Conservation (phyloP, 2,329 filamentous ascomycete genomes). For the Aspergillus sp. region DNA sequence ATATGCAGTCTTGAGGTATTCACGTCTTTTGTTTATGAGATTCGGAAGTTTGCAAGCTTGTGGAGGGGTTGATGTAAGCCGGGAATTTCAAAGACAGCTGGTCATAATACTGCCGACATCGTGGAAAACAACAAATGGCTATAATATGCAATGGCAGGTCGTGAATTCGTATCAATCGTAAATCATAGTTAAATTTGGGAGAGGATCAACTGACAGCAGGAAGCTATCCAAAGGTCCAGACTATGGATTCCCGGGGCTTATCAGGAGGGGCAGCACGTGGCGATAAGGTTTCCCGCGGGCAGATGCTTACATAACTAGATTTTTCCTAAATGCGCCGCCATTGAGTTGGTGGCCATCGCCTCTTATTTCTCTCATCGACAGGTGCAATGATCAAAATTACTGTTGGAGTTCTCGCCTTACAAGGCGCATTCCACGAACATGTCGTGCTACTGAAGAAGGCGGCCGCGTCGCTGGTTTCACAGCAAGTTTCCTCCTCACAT, state of each 20-base stretch:
- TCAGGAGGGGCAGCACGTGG: conserved; percentile 14
- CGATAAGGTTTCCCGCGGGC: background rate
- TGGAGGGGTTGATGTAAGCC: background rate
- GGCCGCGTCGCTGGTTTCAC: conserved; percentile 47
- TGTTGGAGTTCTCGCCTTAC: conserved; percentile 70
- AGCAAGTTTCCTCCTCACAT: conserved; percentile 21
- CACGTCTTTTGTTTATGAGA: background rate
- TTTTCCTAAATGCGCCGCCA: conserved; percentile 1
- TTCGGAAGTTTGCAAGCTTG: background rate
- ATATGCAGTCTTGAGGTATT: too few species aligned
- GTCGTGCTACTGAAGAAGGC: conserved; percentile 72
- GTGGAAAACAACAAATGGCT: background rate
- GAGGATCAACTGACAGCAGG: background rate
- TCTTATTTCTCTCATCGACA: background rate
- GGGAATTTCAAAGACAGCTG: background rate
- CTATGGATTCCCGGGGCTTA: background rate
- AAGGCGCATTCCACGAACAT: conserved; percentile 93
- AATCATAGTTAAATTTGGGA: background rate
- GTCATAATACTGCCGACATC: background rate
- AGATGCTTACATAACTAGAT: conserved; percentile 6
- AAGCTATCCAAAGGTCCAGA: background rate
- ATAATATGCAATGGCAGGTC: background rate
- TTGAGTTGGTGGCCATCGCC: conserved; percentile 6
- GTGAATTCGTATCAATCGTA: background rate
- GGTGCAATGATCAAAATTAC: conserved; percentile 46